Conservation (phyloP, 768 basidiomycete genomes). For the Kwoniella sp. region DNA sequence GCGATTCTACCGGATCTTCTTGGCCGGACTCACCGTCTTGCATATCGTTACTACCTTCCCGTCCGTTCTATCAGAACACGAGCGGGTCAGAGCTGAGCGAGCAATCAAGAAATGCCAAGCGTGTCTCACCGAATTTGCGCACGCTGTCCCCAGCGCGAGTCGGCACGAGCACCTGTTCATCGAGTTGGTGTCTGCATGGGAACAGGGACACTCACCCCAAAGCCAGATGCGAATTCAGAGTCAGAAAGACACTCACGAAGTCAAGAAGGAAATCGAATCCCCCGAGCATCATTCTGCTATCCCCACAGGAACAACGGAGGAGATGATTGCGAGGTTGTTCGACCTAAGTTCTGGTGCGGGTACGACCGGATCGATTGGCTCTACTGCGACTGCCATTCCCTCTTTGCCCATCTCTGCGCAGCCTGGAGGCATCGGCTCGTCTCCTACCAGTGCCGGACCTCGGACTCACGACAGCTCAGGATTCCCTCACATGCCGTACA, state of each 20-base stretch:
- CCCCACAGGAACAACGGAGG: conserved; percentile 7
- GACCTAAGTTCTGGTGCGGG: conserved; percentile 4
- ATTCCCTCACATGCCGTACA: neutral
- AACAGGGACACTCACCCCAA: neutral
- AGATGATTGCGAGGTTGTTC: conserved; percentile 20
- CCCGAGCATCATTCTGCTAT: neutral
- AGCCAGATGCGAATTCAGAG: neutral
- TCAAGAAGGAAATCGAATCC: neutral
- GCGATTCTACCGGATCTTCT: conserved; percentile 39
- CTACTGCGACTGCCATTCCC: neutral
- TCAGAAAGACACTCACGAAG: neutral
- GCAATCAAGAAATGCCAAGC: conserved; percentile 30
- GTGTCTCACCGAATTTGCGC: conserved; percentile 18
- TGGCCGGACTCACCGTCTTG: conserved; percentile 40
- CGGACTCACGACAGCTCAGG: neutral
- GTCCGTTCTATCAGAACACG: conserved; percentile 12
- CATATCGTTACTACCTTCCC: conserved; percentile 27
- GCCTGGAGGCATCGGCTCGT: neutral
- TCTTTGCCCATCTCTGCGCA: neutral
- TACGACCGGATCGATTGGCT: neutral
- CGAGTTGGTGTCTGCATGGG: conserved; percentile 27
- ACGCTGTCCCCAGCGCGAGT: conserved; percentile 12
- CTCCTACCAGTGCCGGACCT: neutral
- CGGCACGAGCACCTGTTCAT: conserved; percentile 24
- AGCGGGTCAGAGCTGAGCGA: conserved; percentile 13